Conservation (phyloP, 2,329 filamentous ascomycete genomes). For the Aspergillus clavatus region DNA sequence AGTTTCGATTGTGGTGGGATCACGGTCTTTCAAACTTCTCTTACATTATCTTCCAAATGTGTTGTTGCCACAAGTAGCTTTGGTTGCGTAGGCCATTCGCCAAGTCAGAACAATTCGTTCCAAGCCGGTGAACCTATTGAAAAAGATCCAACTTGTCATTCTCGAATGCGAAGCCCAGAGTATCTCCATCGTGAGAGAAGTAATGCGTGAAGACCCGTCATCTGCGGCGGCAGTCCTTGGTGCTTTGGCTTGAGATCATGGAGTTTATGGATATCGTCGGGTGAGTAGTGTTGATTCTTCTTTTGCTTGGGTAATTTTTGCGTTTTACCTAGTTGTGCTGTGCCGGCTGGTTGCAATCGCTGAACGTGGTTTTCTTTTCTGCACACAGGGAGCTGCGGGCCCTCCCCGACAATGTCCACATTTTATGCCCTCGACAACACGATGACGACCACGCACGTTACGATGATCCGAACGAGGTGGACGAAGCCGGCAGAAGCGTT, state of each 20-base stretch:
- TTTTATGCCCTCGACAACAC: slow-evolving; percentile 62
- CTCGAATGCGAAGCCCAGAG: not conserved
- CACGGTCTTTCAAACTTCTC: not conserved
- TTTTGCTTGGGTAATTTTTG: not conserved
- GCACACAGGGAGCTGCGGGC: slow-evolving; percentile 39
- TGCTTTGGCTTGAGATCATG: slow-evolving; percentile 22
- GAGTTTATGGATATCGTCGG: slow-evolving; percentile 41
- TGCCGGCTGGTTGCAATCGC: slow-evolving; percentile 2
- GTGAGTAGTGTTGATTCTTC: slow-evolving; percentile 23
- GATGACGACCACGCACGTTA: slow-evolving; percentile 63
- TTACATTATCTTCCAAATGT: slow-evolving; percentile 2
- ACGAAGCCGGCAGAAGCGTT: slow-evolving; percentile 39
- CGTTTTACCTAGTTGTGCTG: slow-evolving; percentile 1
- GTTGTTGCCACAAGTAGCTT: slow-evolving; percentile 8
- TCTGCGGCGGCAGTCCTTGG: slow-evolving; percentile 6
- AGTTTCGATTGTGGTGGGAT: not conserved
- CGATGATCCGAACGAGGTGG: slow-evolving; percentile 49
- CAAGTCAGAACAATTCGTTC: not conserved
- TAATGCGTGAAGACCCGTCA: slow-evolving; percentile 14
- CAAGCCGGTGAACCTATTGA: not conserved
- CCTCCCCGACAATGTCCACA: slow-evolving; percentile 50
- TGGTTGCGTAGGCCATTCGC: slow-evolving; percentile 12
- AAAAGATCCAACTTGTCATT: not conserved
- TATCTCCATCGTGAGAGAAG: slow-evolving; percentile 6
- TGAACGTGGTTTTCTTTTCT: slow-evolving; percentile 11